Evolutionary conservation across 805 yeast species (phyloP).

Genomic region (Zygotorulaspora florentina): DNA sequence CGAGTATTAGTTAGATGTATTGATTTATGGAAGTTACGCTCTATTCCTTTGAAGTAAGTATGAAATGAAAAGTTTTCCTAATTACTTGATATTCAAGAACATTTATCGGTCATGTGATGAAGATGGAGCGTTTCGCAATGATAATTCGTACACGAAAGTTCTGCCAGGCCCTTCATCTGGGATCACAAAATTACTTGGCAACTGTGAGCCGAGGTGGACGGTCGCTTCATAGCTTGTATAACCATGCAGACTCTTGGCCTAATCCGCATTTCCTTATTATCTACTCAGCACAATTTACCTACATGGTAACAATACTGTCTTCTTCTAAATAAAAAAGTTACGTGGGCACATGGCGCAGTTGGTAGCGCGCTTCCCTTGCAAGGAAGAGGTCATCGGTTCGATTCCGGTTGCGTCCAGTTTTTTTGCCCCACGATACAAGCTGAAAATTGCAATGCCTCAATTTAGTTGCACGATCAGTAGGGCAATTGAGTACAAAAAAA

Average conservation of each 20-base stretch:
- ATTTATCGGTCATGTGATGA: background rate
- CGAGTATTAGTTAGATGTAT: background rate
- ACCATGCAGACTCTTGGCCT: no score
- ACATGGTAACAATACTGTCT: no score
- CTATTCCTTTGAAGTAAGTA: background rate
- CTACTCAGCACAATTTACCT: no score
- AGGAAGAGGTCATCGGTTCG: constrained; percentile 76
- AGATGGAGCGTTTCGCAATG: no score
- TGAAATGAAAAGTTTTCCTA: background rate
- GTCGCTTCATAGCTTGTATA: background rate
- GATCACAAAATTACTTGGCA: background rate
- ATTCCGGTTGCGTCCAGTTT: constrained; percentile 67
- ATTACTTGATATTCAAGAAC: background rate
- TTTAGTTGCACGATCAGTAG: no score
- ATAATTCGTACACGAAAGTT: no score
- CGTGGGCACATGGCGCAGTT: constrained; percentile 75
- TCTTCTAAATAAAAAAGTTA: no score
- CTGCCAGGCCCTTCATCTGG: no score
- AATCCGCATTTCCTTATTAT: no score
- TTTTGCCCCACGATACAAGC: no score
- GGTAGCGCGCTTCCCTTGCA: constrained; percentile 81
- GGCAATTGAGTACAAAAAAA: no score
- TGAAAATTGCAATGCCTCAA: no score
- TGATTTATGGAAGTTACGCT: background rate
- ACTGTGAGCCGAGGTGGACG: background rate